Base-by-base conservation (phyloP, 2,329 filamentous ascomycete species). In the Colletotrichum liaoningense region DNA sequence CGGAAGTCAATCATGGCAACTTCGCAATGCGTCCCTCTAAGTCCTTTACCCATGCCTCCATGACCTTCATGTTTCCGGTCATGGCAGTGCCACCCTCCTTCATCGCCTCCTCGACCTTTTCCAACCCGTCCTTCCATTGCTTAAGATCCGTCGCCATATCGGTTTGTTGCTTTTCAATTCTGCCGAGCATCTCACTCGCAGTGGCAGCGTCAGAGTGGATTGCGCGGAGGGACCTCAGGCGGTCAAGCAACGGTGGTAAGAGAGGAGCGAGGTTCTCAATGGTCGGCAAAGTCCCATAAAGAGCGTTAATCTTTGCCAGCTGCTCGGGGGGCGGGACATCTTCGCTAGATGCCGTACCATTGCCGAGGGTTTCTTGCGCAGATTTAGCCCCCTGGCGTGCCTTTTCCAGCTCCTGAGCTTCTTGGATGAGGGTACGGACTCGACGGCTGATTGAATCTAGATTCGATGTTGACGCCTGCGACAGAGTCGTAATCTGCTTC, bases 161-260 rank as follows among this genome's bases (percentile, higher is more conserved):
- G 1, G 88, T 89, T 83, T 98, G 97, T 75, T 92, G 89, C 79
- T 88, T 90, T 83, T 98, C 95, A 54, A 98, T 87, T 63, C 90
- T 90, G 67, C 93, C 91, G 65, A 99, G 85, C 8, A 92, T 94
- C 78, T 94, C 92, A 73, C 92, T 92, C 1, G 96, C 96, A 38
- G 91, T 91, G 30, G 94, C 95, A 0, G 97, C 97, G 78, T 95
- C 94, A 0, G 94, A 92, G 79, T 99, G 97, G 63, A 98, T 93
- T 16, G 92, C 91, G 72, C 94, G 90, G 69, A 99, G 86, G 9
- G 95, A 97, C 71, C 95, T 90, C 63, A 99, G 85, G 30, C 97
- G 90, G 78, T 98, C 95, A 12, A 99, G 87, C 11, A 98, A 87
- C 5, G 94, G 90, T 1, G 97, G 96, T 4, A 99, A 88, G 22